Base-by-base conservation (phyloP, 495 filamentous ascomycete genomes). In the Tetracladium setigerum region DNA sequence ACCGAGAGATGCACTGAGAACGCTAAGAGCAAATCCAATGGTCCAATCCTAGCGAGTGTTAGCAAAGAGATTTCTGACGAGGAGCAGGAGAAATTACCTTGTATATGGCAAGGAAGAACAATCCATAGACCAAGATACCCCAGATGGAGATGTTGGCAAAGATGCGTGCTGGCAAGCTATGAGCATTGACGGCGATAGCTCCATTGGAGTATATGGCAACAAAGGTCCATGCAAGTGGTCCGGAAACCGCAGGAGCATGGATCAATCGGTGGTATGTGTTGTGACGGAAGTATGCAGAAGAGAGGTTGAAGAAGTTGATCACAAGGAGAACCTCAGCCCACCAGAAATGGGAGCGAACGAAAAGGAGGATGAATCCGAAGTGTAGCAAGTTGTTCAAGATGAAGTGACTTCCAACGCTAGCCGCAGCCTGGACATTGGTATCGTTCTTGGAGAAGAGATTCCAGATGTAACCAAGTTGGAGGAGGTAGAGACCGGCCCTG, bases 121-220 rank as follows among this genome's bases (percentile, higher is more conserved):
- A 45, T 2, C 89, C 89, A 50, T 86, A 82, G 2, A 74, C 72
- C 27, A 89, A 67, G 46, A 91, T 79, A 18, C 77, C 57, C 89
- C 89, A 95, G 59, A 95, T 82, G 43, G 85, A 83, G 50, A 95
- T 67, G 53, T 95, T 94, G 10, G 87, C 89, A 11, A 91, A 72
- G 50, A 94, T 82, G 11, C 86, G 69, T 1, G 83, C 82, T 8
- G 82, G 69, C 1, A 87, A 59, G 32, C 62, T 71, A 14, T 62
- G 46, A 15, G 70, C 58, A 44, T 83, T 70, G 13, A 89, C 79
- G 58, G 82, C 83, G 42, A 87, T 84, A 5, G 89, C 86, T 4
- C 89, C 89, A 53, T 88, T 84, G 84, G 86, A 94, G 68, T 87
- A 87, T 30, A 95, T 67, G 30, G 86, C 83, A 27, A 89, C 81